Evolutionary conservation across 345 rosid genomes (phyloP).

Genomic region (Theobroma cacao): DNA sequence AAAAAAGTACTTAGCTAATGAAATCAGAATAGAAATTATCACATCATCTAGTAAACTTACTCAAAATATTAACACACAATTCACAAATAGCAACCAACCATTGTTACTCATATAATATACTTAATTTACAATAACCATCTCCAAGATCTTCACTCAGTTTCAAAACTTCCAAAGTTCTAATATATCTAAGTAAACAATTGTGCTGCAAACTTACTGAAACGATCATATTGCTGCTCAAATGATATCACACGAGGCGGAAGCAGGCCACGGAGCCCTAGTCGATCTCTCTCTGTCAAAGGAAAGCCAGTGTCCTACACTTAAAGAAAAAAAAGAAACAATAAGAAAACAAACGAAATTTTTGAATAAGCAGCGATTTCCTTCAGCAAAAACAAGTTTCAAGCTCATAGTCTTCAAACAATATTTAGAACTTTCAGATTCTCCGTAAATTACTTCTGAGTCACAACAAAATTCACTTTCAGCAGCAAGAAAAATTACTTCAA

Average conservation of each 20-base stretch:
- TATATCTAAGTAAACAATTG: neutral
- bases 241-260: slow-evolving; percentile 97
- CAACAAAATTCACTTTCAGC: neutral
- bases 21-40: neutral
- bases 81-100: neutral
- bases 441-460: neutral
- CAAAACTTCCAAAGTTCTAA: neutral
- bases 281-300: slow-evolving; percentile 92
- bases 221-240: slow-evolving; percentile 84
- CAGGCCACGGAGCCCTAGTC: slow-evolving; percentile 90
- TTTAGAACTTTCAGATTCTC: neutral
- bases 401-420: neutral
- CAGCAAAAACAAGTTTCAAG: neutral
- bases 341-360: neutral
- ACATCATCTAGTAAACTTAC: neutral
- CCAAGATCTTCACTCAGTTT: neutral
- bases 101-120: neutral
- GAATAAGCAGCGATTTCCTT: neutral
- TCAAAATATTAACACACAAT: neutral
- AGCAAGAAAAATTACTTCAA: neutral
- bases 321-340: neutral
- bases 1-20: neutral
- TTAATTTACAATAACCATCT: neutral
- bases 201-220: slow-evolving; percentile 73
- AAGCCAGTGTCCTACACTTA: slow-evolving; percentile 85